Base-by-base conservation (phyloP, 139 green algal genomes). In the Trebouxia sp. region DNA sequence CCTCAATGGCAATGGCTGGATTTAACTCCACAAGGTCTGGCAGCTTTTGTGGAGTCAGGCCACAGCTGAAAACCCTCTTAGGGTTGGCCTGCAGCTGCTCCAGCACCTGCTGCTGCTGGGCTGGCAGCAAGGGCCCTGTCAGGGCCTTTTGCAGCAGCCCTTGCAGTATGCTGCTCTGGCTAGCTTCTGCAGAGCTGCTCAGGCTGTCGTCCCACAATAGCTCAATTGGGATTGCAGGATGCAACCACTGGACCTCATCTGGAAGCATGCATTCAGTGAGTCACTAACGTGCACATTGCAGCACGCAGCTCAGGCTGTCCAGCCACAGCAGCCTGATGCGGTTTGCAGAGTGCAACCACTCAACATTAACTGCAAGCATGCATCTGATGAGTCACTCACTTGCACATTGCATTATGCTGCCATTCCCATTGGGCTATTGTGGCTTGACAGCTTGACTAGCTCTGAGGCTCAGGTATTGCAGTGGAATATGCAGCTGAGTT, bases 11-110 rank as follows among this genome's bases (percentile, higher is more conserved):
- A 12, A 96, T 84, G 9, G 78, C 74, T 15, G 92, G 92, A 37
- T 90, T 90, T 85, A 95, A 82, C 85, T 95, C 90, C 55, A 96
- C 92, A 39, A 97, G 86, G 6, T 78, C 53, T 4, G 87, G 87
- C 82, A 94, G 84, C 55, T 86, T 83, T 26, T 74, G 45, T 0
- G 85, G 82, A 5, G 76, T 76, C 26, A 91, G 65, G 0, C 84
- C 82, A 5, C 87, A 83, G 38, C 51, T 83, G 87, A 70, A 62
- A 35, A 77, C 69, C 69, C 69, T 77, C 69, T 77, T 51, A 51
- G 42, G 69, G 41, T 77, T 51, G 10, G 39, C 69, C 69, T 51
- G 69, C 69, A 77, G 69, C 26, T 51, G 69, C 69, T 77, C 41
- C 69, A 77, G 42, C 58, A 82, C 56, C 56, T 75, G n/a, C 41